Evolutionary conservation across 208 protist species (phyloP), one percentile per base, ranked within the genome.

Genomic region (Crithidia mellificae): DNA sequence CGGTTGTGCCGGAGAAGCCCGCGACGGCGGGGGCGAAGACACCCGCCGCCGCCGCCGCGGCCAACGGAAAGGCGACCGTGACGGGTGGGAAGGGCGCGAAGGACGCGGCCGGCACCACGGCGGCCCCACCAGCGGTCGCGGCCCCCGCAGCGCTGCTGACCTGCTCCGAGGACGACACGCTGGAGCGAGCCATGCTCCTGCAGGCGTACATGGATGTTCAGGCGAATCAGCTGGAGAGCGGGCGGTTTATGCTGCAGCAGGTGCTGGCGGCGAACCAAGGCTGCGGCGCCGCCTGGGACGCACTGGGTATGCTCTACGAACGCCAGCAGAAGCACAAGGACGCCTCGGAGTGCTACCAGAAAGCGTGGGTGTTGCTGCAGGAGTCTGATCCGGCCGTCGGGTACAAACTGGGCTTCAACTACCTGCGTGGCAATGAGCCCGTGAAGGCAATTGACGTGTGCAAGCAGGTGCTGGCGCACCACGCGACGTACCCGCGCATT

Each of bases 331-430:
- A 88, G 50, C 93, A 97, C 75, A 69, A 63, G 38, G 91, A 98
- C 43, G 97, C 97, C 17, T 91, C 96, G 19, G 61, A 92, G 20
- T 91, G 93, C 79, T 98, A 98, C 68, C 85, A 97, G 47, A 90
- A 89, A 38, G 94, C 97, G 7, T 99, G 97, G 97, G 69, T 89
- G 47, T 76, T 97, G 44, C 58, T 91, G 53, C 85, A 91, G 69
- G 93, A 97, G 61, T 74, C 63, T 4, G 81, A 95, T 64, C 92
- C 93, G 14, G 74, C 63, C 2, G 78, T 98, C 27, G 97, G 97
- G n/a, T 98, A 94, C 88, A 98, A 98, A 59, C 85, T 99, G 8
- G 95, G 95, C 27, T 98, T 98, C 80, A 98, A 98, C 81, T 97
- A 95, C 68, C 85, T 98, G 59, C 98, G 98, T 76, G 93, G 93